Base-by-base conservation (phyloP, 768 basidiomycete genomes). In the Mycena amicta region DNA sequence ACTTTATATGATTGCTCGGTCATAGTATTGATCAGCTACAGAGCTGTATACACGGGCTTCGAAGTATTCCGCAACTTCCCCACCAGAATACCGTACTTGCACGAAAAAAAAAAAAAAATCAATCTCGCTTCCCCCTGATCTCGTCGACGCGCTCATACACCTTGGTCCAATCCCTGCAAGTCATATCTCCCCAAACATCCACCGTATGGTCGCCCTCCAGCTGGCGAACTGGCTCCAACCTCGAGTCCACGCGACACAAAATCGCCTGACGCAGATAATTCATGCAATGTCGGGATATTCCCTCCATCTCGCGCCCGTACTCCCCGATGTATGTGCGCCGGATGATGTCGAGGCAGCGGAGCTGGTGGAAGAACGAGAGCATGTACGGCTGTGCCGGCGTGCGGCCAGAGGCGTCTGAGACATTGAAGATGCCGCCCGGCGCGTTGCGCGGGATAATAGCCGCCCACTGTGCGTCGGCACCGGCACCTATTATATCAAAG, bases 361-460 rank as follows among this genome's bases (percentile, higher is more conserved):
- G 60, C 54, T 74, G 68, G 58, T 77, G 75, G 64, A 74, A 74
- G 63, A 76, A 69, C 5, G 72, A 65, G 16, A 76, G 62, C 27
- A 66, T 71, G 62, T 71, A 74, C 2, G 65, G 63, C 46, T 70
- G 67, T 37, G 62, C 43, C 27, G 68, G 52, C 15, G 61, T 73
- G 25, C 68, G 51, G n/a, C n/a, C n/a, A n/a, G n/a, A n/a, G n/a
- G n/a, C n/a, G n/a, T n/a, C n/a, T n/a, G n/a, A n/a, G 29, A 59
- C 23, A 11, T 68, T 28, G 40, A 66, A 33, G 20, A 64, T 68
- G 5, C 58, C 61, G n/a, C n/a, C n/a, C n/a, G n/a, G n/a, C n/a
- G n/a, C n/a, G 3, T 58, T 60, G 12, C 57, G 52, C 18, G 70
- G 70, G 20, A 69, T 47, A 20, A 61, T 52, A 18, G 61, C 28